Percentiles rank a stretch among this genome's conserved stretches.
These are phyloP conservation scores for Eucalyptus sideroxylon DNA, from an alignment of 345 rosid species.

Conservation along the genomic window DNA sequence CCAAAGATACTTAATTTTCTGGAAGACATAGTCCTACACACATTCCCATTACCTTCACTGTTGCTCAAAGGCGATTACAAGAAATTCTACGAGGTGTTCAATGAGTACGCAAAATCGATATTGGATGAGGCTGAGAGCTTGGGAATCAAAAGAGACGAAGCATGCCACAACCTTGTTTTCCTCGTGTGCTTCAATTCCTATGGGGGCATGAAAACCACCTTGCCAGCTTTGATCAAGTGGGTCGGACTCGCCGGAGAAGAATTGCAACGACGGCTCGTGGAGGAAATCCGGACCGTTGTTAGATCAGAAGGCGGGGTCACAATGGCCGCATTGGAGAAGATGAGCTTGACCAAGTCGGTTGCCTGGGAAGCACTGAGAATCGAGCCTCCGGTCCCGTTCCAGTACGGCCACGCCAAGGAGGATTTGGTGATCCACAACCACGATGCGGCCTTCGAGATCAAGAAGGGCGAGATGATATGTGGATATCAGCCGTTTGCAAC, in stretches of 20 bases:
- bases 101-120: neutral
- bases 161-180: slow-evolving; percentile 9
- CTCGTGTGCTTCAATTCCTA: slow-evolving; percentile 5
- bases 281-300: slow-evolving; percentile 1
- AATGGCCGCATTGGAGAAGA: neutral
- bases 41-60: slow-evolving; percentile 1
- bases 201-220: slow-evolving; percentile 8
- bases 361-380: slow-evolving; percentile 8
- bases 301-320: slow-evolving; percentile 1
- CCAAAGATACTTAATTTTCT: neutral
- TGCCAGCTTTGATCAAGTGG: slow-evolving; percentile 9
- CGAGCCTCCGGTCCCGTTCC: slow-evolving; percentile 8
- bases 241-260: neutral
- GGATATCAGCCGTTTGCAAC: slow-evolving; percentile 17
- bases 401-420: slow-evolving; percentile 5
- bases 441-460: slow-evolving; percentile 2
- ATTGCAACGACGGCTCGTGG: neutral
- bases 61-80: neutral
- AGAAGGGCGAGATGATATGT: slow-evolving; percentile 5
- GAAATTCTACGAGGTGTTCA: neutral
- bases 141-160: slow-evolving; percentile 9
- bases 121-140: slow-evolving; percentile 3
- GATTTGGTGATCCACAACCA: slow-evolving; percentile 12
- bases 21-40: slow-evolving; percentile 11
- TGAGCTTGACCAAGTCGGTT: slow-evolving; percentile 7